Conservation (phyloP, 352 stramenopile species). For the Phytophthora sp. region DNA sequence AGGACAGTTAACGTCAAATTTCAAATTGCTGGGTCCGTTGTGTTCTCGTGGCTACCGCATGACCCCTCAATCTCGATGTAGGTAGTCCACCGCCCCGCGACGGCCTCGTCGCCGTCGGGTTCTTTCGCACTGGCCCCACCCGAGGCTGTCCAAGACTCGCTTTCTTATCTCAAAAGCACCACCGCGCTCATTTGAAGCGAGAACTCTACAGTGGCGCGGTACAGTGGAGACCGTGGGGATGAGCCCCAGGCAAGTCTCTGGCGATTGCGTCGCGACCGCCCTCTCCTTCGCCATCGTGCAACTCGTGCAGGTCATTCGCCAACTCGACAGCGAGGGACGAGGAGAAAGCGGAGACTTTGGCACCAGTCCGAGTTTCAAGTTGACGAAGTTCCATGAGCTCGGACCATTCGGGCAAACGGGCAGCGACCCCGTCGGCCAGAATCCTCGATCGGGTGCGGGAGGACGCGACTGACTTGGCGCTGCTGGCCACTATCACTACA, state of each 20-base stretch:
- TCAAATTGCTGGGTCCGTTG: background rate
- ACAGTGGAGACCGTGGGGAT: constrained; percentile 8
- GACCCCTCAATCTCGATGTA: background rate
- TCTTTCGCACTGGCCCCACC: background rate
- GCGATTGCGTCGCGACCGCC: background rate
- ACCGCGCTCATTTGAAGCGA: constrained; percentile 5
- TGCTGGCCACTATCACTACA: constrained; percentile 39
- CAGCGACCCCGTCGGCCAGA: constrained; percentile 38
- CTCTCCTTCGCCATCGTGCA: background rate
- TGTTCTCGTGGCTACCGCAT: background rate
- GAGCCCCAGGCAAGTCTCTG: constrained; percentile 6
- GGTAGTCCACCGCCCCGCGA: background rate
- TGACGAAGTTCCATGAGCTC: constrained; percentile 14
- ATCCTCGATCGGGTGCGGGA: constrained; percentile 60
- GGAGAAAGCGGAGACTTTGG: constrained; percentile 18
- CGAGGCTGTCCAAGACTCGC: background rate
- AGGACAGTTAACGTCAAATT: too few relatives aligned
- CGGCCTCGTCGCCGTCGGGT: background rate
- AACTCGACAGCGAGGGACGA: constrained; percentile 6
- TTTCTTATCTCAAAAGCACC: background rate
- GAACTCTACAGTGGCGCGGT: constrained; percentile 2
- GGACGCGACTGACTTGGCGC: constrained; percentile 54
- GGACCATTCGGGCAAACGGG: background rate
- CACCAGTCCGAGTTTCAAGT: background rate
- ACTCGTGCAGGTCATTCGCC: constrained; percentile 14